Base-by-base conservation (phyloP, 2,329 filamentous ascomycete genomes). In the Colletotrichum camelliae region DNA sequence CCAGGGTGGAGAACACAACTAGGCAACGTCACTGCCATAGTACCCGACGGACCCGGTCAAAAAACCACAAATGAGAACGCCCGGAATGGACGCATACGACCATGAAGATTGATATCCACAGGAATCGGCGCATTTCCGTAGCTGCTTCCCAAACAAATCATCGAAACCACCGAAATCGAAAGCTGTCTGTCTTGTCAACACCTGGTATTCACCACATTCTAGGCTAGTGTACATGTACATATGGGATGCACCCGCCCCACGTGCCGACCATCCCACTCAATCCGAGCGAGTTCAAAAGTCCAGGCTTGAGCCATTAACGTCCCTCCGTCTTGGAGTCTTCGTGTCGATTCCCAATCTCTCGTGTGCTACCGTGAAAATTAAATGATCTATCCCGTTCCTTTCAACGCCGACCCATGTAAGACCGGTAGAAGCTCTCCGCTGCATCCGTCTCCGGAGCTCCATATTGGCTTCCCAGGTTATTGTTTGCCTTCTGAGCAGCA, bases 351-450 rank as follows among this genome's bases (percentile, higher is more conserved):
- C 64, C 48, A 55, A 57, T 60, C 72, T 76, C 75, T 73, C 72
- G 67, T 80, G 79, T 78, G 79, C 81, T 80, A 79, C 71, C 62
- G 48, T 75, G 64, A 78, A 76, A 74, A 66, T 72, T 43, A 35
- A 39, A 69, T 57, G 68, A 65, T 71, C 73, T 77, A 78, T 69
- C 77, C 31, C 79, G 57, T 29, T 18, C 57, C 74, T 13, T 79
- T 86, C 83, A 94, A 85, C 93, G 91, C 78, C 94, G 89, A 55
- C 94, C 94, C 88, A 95, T 93, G 86, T 95, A 98, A 71, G 95
- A 98, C 66, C 94, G 91, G 84, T 97, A 98, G 85, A 98, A 98
- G 84, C 95, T 95, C 82, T 98, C 96, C 2, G 94, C 93, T 18
- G 94, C 93, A 81, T 94, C 93, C 74, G 89, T 91, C 76, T 94